Conservation (phyloP, 129 eudicot genomes). For the Artemisia annua region DNA sequence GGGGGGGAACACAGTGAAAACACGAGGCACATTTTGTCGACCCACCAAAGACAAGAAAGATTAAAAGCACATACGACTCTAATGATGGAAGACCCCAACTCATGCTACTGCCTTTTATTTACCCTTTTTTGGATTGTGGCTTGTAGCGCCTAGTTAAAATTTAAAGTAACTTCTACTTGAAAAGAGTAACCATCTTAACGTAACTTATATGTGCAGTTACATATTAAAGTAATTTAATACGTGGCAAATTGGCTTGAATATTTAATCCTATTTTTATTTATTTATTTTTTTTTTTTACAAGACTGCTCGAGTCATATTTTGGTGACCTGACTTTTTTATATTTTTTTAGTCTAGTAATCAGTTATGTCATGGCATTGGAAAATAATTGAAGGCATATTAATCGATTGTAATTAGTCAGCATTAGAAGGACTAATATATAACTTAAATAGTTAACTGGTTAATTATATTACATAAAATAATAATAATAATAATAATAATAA, state of each 20-base stretch:
- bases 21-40: slow-evolving; percentile 42
- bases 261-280: no score
- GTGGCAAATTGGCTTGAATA: no score
- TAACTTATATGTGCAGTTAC: no score
- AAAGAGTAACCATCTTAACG: no score
- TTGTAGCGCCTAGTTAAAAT: not conserved
- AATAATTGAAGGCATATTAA: not conserved
- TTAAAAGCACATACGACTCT: slow-evolving; percentile 32
- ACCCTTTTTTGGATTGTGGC: not conserved
- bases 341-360: no score
- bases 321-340: no score
- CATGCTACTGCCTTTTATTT: slow-evolving; percentile 20
- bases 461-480: not conserved
- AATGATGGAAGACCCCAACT: slow-evolving; percentile 27
- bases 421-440: no score
- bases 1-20: slow-evolving; percentile 40
- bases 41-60: slow-evolving; percentile 36
- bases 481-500: not conserved
- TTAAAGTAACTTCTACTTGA: not conserved
- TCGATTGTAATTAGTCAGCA: not conserved
- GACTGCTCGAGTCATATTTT: no score
- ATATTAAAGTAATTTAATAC: no score
- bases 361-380: no score
- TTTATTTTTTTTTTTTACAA: no score
- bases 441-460: not conserved